phyloP scores from a whole-genome alignment of 768 basidiomycete species.

The Rhizopogon vesiculosus region DNA sequence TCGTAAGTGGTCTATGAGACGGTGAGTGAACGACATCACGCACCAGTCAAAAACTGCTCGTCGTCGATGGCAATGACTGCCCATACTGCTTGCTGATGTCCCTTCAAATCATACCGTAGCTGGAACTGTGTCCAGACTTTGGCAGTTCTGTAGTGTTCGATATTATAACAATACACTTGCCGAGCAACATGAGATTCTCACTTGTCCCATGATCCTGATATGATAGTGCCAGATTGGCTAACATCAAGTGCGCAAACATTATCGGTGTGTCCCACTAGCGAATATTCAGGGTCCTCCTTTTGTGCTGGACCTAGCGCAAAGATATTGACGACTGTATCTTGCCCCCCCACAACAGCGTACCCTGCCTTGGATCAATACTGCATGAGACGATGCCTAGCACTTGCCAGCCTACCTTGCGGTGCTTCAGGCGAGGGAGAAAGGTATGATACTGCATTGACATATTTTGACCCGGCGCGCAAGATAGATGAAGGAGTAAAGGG shows the following conservation, averaged over 20 bases:
- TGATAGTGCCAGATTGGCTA: constrained; percentile 64
- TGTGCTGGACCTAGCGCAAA: constrained; percentile 56
- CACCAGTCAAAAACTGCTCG: constrained; percentile 79
- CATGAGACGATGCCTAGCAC: not conserved
- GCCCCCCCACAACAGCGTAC: constrained; percentile 82
- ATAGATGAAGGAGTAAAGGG: constrained; percentile 52
- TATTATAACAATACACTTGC: not conserved
- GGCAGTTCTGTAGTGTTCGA: constrained; percentile 60
- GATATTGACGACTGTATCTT: constrained; percentile 84
- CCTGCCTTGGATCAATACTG: constrained; percentile 41
- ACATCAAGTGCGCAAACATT: constrained; percentile 87
- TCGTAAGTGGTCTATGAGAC: constrained; percentile 4
- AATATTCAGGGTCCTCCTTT: constrained; percentile 72
- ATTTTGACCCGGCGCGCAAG: constrained; percentile 64
- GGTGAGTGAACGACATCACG: constrained; percentile 7
- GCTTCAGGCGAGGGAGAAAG: constrained; percentile 63
- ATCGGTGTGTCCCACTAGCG: constrained; percentile 82
- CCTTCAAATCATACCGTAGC: constrained; percentile 67
- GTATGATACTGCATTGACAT: constrained; percentile 79
- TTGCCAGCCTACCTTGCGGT: constrained; percentile 53
- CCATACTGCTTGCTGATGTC: constrained; percentile 92
- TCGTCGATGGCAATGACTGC: constrained; percentile 79
- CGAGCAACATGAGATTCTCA: constrained; percentile 30
- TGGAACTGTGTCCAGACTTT: constrained; percentile 88
- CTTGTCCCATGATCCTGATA: constrained; percentile 98